Evolutionary conservation across 208 protist species (phyloP).

Genomic region (Acanthamoeba royreba): DNA sequence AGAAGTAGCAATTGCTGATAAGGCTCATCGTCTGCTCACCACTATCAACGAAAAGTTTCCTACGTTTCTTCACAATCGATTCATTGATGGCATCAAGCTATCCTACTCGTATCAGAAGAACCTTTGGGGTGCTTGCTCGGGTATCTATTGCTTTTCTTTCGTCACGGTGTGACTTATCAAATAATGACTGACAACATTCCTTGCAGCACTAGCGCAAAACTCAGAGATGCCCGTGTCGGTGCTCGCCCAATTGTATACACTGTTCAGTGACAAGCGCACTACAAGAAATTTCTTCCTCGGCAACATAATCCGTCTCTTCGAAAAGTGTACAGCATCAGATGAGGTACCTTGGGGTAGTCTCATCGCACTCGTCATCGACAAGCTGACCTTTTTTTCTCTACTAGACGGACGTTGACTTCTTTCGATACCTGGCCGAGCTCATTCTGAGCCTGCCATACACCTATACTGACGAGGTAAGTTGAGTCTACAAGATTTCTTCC

Average conservation of each 20-base stretch:
- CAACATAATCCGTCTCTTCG: conserved; percentile 24
- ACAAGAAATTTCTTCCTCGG: background rate
- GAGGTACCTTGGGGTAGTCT: conserved; percentile 1
- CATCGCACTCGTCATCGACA: background rate
- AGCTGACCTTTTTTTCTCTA: background rate
- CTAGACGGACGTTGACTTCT: conserved; percentile 22
- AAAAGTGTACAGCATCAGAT: background rate
- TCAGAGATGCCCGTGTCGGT: background rate
- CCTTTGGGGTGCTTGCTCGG: background rate
- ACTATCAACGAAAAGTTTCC: conserved; percentile 35
- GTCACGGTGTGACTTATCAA: too few relatives aligned
- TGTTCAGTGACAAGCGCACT: conserved; percentile 46
- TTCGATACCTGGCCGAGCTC: conserved; percentile 40
- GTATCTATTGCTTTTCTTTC: background rate
- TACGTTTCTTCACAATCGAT: conserved; percentile 38
- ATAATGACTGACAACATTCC: background rate
- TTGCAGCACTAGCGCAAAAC: background rate
- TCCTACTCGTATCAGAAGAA: conserved; percentile 30
- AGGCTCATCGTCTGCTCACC: background rate
- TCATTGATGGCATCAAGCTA: conserved; percentile 45
- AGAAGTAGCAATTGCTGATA: background rate
- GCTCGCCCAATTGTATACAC: conserved; percentile 25
- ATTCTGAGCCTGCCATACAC: conserved; percentile 43
- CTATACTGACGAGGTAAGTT: background rate
- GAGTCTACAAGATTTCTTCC: too few relatives aligned